Evolutionary conservation across 148 eudicot genomes (phyloP), one percentile per base, ranked within the genome.

Genomic region (Pouteria glomerata): DNA sequence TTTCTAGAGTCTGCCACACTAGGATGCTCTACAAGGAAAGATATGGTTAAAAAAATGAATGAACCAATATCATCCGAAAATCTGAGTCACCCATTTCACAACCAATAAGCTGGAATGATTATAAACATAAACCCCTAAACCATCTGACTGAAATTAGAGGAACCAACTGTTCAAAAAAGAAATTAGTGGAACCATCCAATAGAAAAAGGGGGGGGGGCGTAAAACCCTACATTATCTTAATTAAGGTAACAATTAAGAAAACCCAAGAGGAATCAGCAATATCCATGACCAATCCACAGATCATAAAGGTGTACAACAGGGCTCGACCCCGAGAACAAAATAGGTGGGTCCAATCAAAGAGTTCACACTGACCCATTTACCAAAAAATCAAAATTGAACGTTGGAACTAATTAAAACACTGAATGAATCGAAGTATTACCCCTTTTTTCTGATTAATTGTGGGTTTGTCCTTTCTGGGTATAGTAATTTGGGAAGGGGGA

Each of bases 291-390:
- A 44, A 57, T 23, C 1, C 34, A 29, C 58, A 47, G 69, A 72
- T 62, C 57, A 39, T 62, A 68, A 72, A 62, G 26, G 56, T 30
- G 53, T 12, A 44, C 27, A 58, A 57, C 42, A 44, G 35, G 74
- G 39, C 29, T 58, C 35, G 19, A n/a, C 50, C 69, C 58, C 37
- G 24, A 62, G 24, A 62, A 66, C 69, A 53, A 68, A 21, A 47
- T 72, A 51, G 56, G 68, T 77, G 74, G 77, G 45, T 77, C 72
- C 64, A 39, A 59, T 59, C 62, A 71, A 68, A 69, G 50, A 33
- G 48, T 42, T 35, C 65, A 44, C 55, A 42, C 62, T 63, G 52
- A 75, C 62, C 47, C 66, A 60, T 66, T 53, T 72, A 44, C 55
- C 24, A 56, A n/a, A 57, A 52, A 59, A 75, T 56, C 31, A 58